Conservation (phyloP, 2,329 filamentous ascomycete species). For the Talaromyces sp. region DNA sequence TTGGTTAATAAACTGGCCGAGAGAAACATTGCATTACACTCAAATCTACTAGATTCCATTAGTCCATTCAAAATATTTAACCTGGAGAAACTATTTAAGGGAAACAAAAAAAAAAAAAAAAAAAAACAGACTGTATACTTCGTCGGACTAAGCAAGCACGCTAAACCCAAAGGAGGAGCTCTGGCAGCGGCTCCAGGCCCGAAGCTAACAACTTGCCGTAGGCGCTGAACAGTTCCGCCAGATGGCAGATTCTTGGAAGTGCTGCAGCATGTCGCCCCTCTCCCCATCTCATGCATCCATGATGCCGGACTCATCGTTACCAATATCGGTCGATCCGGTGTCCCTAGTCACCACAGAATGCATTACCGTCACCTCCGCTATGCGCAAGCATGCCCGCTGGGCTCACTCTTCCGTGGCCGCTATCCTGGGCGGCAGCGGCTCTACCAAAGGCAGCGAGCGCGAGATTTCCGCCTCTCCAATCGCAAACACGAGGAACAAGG, state of each 20-base stretch:
- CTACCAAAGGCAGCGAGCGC: conserved; percentile 41
- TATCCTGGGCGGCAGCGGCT: conserved; percentile 70
- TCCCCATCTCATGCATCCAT: conserved; percentile 13
- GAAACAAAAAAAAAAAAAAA: not conserved
- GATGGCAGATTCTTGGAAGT: conserved; percentile 9
- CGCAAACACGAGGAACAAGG: conserved; percentile 23
- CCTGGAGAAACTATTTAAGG: not conserved
- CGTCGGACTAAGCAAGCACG: not conserved
- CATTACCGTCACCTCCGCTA: conserved; percentile 94
- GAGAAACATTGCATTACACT: not conserved
- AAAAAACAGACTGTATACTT: not conserved
- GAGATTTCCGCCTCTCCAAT: conserved; percentile 37
- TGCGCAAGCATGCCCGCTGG: conserved; percentile 95
- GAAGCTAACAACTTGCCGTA: not conserved
- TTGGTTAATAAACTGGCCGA: not conserved
- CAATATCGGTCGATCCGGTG: conserved; percentile 83
- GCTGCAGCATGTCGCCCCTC: not conserved
- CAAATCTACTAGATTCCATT: not conserved
- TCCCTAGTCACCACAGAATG: conserved; percentile 97
- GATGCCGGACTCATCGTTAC: conserved; percentile 42
- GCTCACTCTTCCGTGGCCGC: conserved; percentile 94
- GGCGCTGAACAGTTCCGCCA: conserved; percentile 4
- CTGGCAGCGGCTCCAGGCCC: conserved; percentile 16
- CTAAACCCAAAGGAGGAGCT: conserved; percentile 22
- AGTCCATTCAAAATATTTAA: not conserved